Conservation (phyloP, 1,284 basidiomycete genomes). For the Laetiporus sulphureus region DNA sequence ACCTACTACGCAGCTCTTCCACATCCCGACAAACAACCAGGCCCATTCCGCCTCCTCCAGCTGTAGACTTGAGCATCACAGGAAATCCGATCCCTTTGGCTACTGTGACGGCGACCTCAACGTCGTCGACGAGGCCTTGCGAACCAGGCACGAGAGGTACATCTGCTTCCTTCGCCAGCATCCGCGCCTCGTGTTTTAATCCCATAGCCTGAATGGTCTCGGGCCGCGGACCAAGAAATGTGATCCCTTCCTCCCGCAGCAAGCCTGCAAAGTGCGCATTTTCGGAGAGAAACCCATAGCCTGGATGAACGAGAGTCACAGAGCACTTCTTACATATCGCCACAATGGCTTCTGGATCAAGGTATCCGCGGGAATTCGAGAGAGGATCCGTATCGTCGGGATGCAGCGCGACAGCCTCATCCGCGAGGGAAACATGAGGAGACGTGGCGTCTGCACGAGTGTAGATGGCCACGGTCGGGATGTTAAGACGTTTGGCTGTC, state of each 20-base stretch:
- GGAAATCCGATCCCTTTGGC: constrained; percentile 49
- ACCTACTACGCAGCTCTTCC: constrained; percentile 33
- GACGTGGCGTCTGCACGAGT: constrained; percentile 46
- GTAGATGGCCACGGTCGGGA: constrained; percentile 49
- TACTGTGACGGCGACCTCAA: constrained; percentile 36
- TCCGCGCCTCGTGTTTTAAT: constrained; percentile 55
- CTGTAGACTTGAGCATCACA: constrained; percentile 64
- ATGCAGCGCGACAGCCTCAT: constrained; percentile 37
- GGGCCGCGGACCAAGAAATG: constrained; percentile 55
- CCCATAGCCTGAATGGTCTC: constrained; percentile 52
- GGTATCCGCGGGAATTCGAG: constrained; percentile 31
- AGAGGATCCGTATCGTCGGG: constrained; percentile 13
- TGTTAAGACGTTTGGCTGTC: constrained; percentile 41
- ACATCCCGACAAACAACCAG: constrained; percentile 48
- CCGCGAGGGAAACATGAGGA: constrained; percentile 46
- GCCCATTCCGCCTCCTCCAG: constrained; percentile 71
- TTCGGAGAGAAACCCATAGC: constrained; percentile 67
- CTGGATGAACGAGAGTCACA: constrained; percentile 57
- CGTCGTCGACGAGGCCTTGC: constrained; percentile 35
- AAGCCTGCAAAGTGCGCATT: constrained; percentile 49
- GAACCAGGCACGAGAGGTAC: constrained; percentile 57
- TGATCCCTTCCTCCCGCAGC: constrained; percentile 41
- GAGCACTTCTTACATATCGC: constrained; percentile 35
- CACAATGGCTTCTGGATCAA: constrained; percentile 35
- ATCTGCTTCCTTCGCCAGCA: constrained; percentile 40